A percentile compares a stretch with the other conserved stretches of the same genome.
phyloP scores from a whole-genome alignment of 1,284 basidiomycete genomes.

The Earliella scabrosa region DNA sequence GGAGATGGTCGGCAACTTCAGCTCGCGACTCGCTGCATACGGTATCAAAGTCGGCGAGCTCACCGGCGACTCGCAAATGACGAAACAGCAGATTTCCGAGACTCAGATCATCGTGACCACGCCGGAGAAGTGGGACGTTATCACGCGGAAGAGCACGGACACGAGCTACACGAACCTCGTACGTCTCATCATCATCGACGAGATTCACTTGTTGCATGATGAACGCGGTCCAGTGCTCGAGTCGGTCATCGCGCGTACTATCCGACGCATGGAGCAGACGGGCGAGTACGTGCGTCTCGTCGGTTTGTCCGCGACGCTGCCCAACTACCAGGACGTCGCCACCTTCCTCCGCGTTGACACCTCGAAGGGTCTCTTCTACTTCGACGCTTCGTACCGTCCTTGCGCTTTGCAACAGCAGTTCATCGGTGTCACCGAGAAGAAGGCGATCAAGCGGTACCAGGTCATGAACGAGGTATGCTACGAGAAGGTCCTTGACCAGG shows the following conservation, averaged over 20 bases:
- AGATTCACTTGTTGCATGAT: conserved; percentile 97
- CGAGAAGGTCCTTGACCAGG: conserved; percentile 96
- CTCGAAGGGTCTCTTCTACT: conserved; percentile 94
- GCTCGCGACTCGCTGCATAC: conserved; percentile 79
- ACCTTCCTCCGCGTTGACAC: conserved; percentile 96
- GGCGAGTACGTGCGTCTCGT: conserved; percentile 92
- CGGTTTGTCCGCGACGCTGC: conserved; percentile 95
- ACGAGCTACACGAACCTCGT: conserved; percentile 98
- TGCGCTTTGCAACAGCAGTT: conserved; percentile 97
- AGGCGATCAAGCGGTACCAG: conserved; percentile 98
- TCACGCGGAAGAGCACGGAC: conserved; percentile 97
- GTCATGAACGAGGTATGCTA: conserved; percentile 99
- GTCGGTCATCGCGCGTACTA: conserved; percentile 89
- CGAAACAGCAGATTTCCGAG: conserved; percentile 96
- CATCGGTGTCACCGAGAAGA: conserved; percentile 98
- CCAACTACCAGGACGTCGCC: conserved; percentile 99
- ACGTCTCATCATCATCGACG: conserved; percentile 96
- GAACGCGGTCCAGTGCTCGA: conserved; percentile 98
- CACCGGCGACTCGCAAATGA: conserved; percentile 98
- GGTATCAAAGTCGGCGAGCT: conserved; percentile 94
- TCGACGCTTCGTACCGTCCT: conserved; percentile 92
- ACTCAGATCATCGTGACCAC: conserved; percentile 99
- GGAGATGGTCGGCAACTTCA: conserved; percentile 96
- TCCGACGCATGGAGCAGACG: conserved; percentile 95
- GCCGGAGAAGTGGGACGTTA: conserved; percentile 99